These are phyloP conservation scores for Mortierella hygrophila DNA, from an alignment of 192 early-diverging fungal species.

Conservation along the genomic window DNA sequence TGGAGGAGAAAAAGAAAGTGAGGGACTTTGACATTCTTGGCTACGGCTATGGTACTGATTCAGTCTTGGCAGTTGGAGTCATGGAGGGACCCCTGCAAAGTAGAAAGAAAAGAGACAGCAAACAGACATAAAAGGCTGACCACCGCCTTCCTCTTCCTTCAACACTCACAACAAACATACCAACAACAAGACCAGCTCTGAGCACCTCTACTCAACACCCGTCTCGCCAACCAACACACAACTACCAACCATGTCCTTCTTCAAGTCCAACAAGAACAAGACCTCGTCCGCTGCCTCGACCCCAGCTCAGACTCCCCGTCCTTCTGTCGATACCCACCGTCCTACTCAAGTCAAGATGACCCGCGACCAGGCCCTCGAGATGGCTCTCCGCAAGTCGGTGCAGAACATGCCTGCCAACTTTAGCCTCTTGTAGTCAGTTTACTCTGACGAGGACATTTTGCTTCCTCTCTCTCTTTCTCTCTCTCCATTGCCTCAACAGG, in stretches of 20 bases:
- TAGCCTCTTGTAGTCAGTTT: not conserved
- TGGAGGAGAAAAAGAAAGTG: too few relatives aligned
- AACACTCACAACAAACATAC: not conserved
- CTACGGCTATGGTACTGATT: not conserved
- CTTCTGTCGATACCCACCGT: not conserved
- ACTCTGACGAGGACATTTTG: not conserved
- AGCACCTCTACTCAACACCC: not conserved
- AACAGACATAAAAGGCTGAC: not conserved
- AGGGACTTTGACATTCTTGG: not conserved
- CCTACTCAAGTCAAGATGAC: not conserved
- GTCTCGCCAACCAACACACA: not conserved
- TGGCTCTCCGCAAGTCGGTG: not conserved
- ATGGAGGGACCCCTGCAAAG: not conserved
- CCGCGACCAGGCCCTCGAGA: not conserved
- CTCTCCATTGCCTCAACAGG: not conserved
- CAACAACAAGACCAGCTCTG: not conserved
- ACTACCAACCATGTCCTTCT: not conserved
- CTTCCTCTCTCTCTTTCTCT: not conserved
- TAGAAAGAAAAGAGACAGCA: not conserved
- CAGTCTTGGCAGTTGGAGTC: not conserved
- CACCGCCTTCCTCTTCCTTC: not conserved
- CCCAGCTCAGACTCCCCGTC: constrained; percentile 16
- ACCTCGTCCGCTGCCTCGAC: not conserved
- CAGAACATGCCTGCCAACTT: not conserved
- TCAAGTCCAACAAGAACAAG: constrained; percentile 33